These are phyloP conservation scores for Nicotiana undulata DNA, from an alignment of 257 asterid species.

Conservation along the genomic window DNA sequence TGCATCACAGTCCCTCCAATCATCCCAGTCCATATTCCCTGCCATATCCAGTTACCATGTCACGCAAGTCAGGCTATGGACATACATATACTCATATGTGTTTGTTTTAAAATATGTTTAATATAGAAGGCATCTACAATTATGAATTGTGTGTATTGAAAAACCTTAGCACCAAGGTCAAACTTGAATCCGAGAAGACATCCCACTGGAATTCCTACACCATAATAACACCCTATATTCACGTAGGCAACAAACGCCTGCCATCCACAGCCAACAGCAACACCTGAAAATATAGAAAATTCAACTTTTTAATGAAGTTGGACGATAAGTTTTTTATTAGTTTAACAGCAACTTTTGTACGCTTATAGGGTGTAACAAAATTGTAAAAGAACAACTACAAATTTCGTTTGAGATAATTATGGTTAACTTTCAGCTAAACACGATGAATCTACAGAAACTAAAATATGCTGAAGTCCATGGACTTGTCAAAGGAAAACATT, in stretches of 20 bases:
- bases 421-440: not conserved
- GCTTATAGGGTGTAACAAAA: not conserved
- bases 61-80: not conserved
- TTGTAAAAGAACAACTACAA: not conserved
- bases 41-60: not conserved
- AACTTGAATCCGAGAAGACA: constrained; percentile 47
- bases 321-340: no score
- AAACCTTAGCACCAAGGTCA: constrained; percentile 62
- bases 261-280: constrained; percentile 87
- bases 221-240: constrained; percentile 47
- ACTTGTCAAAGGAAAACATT: not conserved
- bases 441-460: not conserved
- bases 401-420: not conserved
- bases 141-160: no score
- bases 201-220: constrained; percentile 34
- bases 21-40: constrained; percentile 94
- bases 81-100: not conserved
- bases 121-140: not conserved
- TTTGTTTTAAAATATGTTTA: not conserved
- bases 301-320: no score
- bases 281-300: constrained; percentile 30
- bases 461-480: not conserved
- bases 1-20: constrained; percentile 87
- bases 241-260: constrained; percentile 71
- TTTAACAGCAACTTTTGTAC: no score